A percentile compares a stretch with the other conserved stretches of the same genome.
These are phyloP conservation scores for Sesbania bispinosa DNA, from an alignment of 306 rosid genomes.

Conservation along the genomic window DNA sequence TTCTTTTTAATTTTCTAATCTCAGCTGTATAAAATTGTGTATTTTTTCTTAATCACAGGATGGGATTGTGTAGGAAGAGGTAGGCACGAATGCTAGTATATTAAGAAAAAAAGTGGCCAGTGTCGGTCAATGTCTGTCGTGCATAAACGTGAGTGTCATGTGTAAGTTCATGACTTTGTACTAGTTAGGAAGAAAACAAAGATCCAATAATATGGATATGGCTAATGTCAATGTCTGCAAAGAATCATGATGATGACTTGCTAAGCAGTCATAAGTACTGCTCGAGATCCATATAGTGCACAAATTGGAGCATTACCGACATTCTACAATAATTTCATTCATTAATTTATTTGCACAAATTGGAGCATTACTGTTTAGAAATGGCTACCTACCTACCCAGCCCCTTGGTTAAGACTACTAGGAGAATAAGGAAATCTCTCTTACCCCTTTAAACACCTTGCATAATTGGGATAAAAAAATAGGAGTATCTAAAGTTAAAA, in stretches of 20 bases:
- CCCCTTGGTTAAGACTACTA: neutral
- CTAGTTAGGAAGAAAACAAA: slow-evolving; percentile 20
- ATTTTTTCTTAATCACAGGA: neutral
- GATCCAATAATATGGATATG: neutral
- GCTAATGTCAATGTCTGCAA: slow-evolving; percentile 35
- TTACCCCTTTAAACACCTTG: neutral
- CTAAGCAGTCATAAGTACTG: neutral
- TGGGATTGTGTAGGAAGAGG: slow-evolving; percentile 8
- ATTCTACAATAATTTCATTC: neutral
- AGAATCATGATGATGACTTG: slow-evolving; percentile 13
- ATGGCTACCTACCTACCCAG: neutral
- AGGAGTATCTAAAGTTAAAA: neutral
- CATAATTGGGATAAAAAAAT: neutral
- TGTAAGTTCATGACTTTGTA: neutral
- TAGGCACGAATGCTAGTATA: neutral
- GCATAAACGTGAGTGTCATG: slow-evolving; percentile 26
- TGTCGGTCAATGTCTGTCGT: slow-evolving; percentile 1
- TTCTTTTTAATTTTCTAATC: neutral
- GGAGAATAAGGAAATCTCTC: neutral
- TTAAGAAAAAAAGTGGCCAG: neutral
- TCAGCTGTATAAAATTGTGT: neutral
- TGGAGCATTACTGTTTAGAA: no score
- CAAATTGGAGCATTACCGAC: slow-evolving; percentile 21
- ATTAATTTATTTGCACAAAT: neutral
- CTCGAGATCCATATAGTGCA: neutral